Percentiles rank a stretch among this genome's conserved stretches.
Evolutionary conservation across 257 asterid genomes (phyloP).

Genomic region (Lycium barbarum): DNA sequence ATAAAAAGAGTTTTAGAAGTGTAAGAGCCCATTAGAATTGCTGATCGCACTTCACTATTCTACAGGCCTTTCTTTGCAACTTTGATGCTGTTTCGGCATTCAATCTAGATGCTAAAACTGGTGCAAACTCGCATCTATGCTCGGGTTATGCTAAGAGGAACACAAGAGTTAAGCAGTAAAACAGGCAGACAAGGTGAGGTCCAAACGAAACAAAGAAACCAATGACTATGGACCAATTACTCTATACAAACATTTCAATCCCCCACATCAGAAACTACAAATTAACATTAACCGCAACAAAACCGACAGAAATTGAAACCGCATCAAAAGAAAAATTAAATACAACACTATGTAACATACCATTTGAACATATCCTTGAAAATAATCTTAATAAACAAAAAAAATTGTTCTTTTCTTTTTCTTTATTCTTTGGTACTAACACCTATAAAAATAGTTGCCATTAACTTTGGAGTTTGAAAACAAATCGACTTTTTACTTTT

Average conservation of each 20-base stretch:
- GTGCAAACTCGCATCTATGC: neutral
- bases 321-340: neutral
- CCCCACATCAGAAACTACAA: neutral
- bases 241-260: conserved; percentile 6
- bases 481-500: neutral
- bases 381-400: neutral
- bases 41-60: neutral
- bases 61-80: neutral
- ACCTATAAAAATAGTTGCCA: neutral
- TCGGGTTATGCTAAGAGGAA: neutral
- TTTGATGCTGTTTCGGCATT: neutral
- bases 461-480: neutral
- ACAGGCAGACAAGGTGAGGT: neutral
- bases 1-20: neutral
- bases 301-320: neutral
- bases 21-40: neutral
- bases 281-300: neutral
- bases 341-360: neutral
- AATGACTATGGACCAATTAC: neutral
- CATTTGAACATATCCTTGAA: neutral
- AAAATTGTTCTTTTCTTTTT: neutral
- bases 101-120: conserved; percentile 8
- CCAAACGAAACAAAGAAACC: neutral
- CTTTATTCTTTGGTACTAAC: neutral
- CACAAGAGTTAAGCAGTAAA: neutral